phyloP scores from a whole-genome alignment of 192 early-diverging fungal genomes.

The Gonapodya prolifera region DNA sequence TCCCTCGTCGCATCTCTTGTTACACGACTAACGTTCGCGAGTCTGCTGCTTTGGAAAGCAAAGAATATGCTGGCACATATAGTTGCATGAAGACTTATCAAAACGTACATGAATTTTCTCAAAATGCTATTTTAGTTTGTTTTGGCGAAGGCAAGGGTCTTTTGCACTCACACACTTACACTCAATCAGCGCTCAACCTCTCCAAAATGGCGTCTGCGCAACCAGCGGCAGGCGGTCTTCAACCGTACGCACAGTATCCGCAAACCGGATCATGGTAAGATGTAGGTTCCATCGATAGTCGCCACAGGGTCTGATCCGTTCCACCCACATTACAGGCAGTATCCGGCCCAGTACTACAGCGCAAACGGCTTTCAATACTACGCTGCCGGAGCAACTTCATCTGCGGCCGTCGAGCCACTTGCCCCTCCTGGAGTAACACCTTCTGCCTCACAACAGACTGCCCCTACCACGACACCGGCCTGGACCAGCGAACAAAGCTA shows the following conservation, averaged over 20 bases:
- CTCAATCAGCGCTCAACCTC: background rate
- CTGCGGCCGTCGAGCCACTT: background rate
- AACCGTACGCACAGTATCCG: background rate
- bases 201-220: background rate
- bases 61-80: background rate
- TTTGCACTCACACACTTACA: background rate
- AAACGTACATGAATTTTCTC: too few species aligned
- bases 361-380: too few species aligned
- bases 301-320: background rate
- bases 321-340: background rate
- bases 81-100: too few species aligned
- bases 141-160: too few species aligned
- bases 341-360: background rate
- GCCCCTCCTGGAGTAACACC: background rate
- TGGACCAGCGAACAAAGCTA: background rate
- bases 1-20: background rate
- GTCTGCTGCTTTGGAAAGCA: background rate
- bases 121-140: too few species aligned
- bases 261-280: background rate
- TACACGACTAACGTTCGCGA: background rate
- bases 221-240: background rate
- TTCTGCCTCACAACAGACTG: too few species aligned
- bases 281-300: background rate
- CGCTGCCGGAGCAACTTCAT: background rate
- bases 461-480: too few species aligned